Evolutionary conservation across 306 rosid genomes (phyloP).

Genomic region (Begonia peltatifolia): DNA sequence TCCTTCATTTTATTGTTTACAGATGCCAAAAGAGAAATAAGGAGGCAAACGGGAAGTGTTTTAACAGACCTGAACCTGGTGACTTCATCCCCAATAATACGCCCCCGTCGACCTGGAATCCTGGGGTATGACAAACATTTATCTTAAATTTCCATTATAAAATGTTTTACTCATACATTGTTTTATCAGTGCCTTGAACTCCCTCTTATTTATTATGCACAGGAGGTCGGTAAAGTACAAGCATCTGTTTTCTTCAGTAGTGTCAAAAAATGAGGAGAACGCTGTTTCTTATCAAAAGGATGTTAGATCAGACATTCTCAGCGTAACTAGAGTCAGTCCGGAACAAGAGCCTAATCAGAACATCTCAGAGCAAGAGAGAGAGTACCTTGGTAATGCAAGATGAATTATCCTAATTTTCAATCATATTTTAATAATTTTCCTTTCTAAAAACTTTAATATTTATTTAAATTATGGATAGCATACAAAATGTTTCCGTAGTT

Average conservation of each 20-base stretch:
- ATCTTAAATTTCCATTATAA: not conserved
- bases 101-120: slow-evolving; percentile 63
- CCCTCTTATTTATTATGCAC: slow-evolving; percentile 12
- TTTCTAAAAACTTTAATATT: no score
- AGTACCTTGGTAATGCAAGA: slow-evolving; percentile 28
- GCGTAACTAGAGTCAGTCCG: slow-evolving; percentile 18
- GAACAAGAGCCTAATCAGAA: slow-evolving; percentile 15
- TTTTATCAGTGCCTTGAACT: slow-evolving; percentile 1
- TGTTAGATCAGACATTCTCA: slow-evolving; percentile 16
- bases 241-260: slow-evolving; percentile 32
- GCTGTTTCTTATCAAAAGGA: slow-evolving; percentile 32
- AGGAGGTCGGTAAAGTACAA: slow-evolving; percentile 48
- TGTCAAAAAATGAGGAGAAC: slow-evolving; percentile 16
- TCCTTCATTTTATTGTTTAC: slow-evolving; percentile 12
- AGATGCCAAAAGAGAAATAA: slow-evolving; percentile 73
- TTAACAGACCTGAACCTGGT: slow-evolving; percentile 26
- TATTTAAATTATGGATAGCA: no score
- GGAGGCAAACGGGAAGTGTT: slow-evolving; percentile 38
- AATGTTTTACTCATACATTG: slow-evolving; percentile 2
- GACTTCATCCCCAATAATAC: slow-evolving; percentile 18
- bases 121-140: slow-evolving; percentile 21
- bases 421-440: no score
- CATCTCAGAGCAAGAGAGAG: slow-evolving; percentile 16
- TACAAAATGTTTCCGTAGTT: no score
- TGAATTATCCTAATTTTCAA: no score